These are phyloP conservation scores for Wilcoxina mikolae DNA, from an alignment of 495 filamentous ascomycete genomes.

Conservation along the genomic window DNA sequence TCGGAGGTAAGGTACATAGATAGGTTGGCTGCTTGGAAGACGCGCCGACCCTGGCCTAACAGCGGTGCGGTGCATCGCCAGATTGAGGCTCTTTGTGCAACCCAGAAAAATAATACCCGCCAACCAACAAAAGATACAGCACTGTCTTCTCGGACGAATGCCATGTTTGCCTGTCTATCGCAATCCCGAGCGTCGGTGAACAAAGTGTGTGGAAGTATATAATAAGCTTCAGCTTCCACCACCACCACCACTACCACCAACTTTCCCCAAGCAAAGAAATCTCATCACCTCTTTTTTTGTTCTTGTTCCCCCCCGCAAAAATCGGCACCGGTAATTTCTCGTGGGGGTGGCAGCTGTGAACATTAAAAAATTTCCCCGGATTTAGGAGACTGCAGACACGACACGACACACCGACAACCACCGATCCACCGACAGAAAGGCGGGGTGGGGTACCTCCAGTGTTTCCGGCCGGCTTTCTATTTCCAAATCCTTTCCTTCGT, in stretches of 20 bases:
- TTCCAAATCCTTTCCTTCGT: no score
- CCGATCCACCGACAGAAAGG: no score
- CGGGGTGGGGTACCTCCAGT: no score
- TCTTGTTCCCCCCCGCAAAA: background rate
- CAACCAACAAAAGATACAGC: no score
- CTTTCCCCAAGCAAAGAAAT: background rate
- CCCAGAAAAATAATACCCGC: no score
- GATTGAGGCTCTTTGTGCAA: no score
- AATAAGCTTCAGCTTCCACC: background rate
- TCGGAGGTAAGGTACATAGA: background rate
- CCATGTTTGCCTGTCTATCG: background rate
- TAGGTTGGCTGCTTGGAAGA: background rate
- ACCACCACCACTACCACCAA: background rate
- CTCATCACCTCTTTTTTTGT: background rate
- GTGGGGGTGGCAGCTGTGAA: background rate
- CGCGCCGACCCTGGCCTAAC: background rate
- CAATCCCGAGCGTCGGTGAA: background rate
- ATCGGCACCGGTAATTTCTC: background rate
- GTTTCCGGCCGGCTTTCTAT: no score
- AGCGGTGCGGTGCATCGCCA: background rate
- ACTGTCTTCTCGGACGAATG: background rate
- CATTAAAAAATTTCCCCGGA: no score
- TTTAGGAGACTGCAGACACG: no score
- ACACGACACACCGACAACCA: no score
- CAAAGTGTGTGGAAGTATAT: background rate